phyloP scores from a whole-genome alignment of 768 basidiomycete species.

The Phanerochaete sordida region DNA sequence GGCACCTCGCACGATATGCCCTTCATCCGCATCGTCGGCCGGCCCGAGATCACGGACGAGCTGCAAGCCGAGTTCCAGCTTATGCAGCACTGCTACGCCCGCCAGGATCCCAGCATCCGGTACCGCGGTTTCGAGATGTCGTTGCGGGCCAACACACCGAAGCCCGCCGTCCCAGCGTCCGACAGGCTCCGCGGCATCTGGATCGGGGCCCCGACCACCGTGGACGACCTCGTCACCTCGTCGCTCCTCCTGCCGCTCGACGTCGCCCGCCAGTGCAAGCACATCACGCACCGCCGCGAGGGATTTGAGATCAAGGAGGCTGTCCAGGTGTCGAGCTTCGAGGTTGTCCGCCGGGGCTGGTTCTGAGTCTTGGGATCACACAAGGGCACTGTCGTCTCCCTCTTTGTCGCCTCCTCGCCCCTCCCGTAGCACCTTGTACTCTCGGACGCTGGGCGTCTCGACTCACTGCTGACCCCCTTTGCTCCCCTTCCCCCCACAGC shows the following conservation, averaged over 20 bases:
- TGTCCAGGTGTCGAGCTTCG: not conserved
- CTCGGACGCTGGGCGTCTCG: not conserved
- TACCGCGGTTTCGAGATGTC: not conserved
- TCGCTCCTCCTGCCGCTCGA: constrained; percentile 1
- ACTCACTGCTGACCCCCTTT: not conserved
- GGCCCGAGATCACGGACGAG: not conserved
- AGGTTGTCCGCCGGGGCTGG: not conserved
- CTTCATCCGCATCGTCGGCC: constrained; percentile 1
- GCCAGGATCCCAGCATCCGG: not conserved
- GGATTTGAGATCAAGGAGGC: constrained; percentile 4
- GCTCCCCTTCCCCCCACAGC: not conserved
- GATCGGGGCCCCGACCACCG: not conserved
- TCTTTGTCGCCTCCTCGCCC: too few relatives aligned
- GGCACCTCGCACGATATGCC: not conserved
- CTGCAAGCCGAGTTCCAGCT: not conserved
- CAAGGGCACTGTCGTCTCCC: too few relatives aligned
- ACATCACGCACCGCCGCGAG: not conserved
- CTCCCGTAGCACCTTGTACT: not conserved
- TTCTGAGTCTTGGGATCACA: not conserved
- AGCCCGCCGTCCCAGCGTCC: not conserved
- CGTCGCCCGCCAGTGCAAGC: not conserved
- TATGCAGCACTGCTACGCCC: not conserved
- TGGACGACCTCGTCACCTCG: not conserved
- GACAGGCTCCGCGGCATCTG: not conserved
- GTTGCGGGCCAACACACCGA: not conserved